Evolutionary conservation across 208 protist species (phyloP), one percentile per base, ranked within the genome.

Genomic region (Angomonas ambiguus): DNA sequence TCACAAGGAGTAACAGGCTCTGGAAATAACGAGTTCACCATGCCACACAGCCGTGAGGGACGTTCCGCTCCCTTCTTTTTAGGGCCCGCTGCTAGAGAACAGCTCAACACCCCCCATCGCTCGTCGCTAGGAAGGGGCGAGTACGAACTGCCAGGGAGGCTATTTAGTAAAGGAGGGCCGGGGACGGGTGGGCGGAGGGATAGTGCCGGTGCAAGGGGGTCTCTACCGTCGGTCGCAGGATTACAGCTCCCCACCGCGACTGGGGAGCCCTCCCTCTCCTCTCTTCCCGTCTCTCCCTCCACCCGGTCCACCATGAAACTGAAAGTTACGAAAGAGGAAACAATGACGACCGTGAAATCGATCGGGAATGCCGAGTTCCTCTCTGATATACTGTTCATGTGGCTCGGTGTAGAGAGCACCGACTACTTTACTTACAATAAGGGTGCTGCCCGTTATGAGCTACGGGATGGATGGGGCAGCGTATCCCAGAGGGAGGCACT

Each of bases 311-410:
- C n/a, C n/a, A n/a, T n/a, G n/a, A n/a, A n/a, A n/a, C n/a, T n/a
- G n/a, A 45, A 45, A 45, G 38, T 16, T 45, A 8, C 38, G n/a
- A n/a, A n/a, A n/a, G n/a, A n/a, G n/a, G n/a, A n/a, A n/a, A n/a
- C n/a, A n/a, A n/a, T n/a, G n/a, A n/a, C n/a, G n/a, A n/a, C n/a
- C 5, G n/a, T 22, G 16, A 62, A 59, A 20, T 45, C 55, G n/a
- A 64, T 87, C 25, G 74, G 78, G 1, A 69, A 80, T 4, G 34
- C 8, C 11, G 65, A 71, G 30, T 87, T 83, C 69, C 65, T 78
- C 32, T 73, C 78, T 2, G 79, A 88, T 42, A 60, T 88, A 11
- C 51, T 88, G n/a, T 88, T 88, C 58, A 81, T 88, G 71, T 88
- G 78, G 76, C 80, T 85, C 72, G 82, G 82, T 11, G 79, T 84